Evolutionary conservation across 164 flowering plant species (phyloP), one percentile per base, ranked within the genome.

Genomic region (Kalanchoe fedtschenkoi): DNA sequence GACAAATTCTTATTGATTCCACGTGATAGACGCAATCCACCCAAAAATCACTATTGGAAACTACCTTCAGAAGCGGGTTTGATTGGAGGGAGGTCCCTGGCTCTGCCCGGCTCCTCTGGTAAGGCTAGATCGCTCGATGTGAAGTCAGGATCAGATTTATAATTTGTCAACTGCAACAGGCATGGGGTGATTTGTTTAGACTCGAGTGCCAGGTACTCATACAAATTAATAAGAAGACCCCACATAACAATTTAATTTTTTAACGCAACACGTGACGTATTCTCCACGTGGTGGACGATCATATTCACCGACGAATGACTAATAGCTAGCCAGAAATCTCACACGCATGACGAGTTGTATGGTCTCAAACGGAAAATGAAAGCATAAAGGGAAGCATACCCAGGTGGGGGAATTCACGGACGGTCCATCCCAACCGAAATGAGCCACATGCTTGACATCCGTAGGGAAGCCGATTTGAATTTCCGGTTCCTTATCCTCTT

Each of bases 391-490:
- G 35, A 6, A 30, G 8, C 44, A 47, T 80, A 89, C 93, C 91
- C 93, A 87, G 75, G 85, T 82, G 0, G 91, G 96, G 0, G 82
- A 30, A 68, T 70, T 72, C 34, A 74, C 83, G 0, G 90, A 69
- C 3, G 85, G 86, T 5, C 93, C 93, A 65, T 89, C 93, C 78
- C 79, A 81, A 39, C 96, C 93, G 28, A 87, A 85, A 51, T 89
- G 96, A 29, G 96, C 96, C 32, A 89, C 91, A 66, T 89, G 96
- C 77, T 85, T 87, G 58, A 89, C 96, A 44, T 89, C 91, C 5
- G 93, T 89, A 13, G 96, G 96, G 51, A 35, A 64, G 14, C 96
- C 96, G 59, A 89, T 87, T 65, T 84, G 72, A 77, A 89, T 81
- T 65, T 86, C 96, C 9, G 70, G 72, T 51, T 83, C 88, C 65